Percentiles rank a stretch among this genome's conserved stretches.
phyloP scores from a whole-genome alignment of 139 green algal genomes.

The Micromonas commoda region DNA sequence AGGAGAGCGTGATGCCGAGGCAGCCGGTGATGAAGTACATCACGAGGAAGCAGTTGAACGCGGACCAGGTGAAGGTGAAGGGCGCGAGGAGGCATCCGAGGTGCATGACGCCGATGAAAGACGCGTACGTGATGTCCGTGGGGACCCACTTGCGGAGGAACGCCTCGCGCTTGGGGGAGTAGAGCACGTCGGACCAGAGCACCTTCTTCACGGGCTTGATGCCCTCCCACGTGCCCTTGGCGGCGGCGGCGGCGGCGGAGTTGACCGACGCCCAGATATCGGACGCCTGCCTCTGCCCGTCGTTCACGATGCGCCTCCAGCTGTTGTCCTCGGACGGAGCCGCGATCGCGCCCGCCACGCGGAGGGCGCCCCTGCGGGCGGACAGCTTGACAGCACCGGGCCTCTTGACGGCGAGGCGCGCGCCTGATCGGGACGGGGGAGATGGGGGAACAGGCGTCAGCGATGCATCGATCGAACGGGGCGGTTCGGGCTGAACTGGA shows the following conservation, averaged over 20 bases:
- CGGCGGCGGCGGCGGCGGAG: conserved; percentile 11
- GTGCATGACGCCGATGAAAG: conserved; percentile 40
- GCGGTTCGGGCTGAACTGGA: too few relatives aligned
- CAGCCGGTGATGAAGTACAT: conserved; percentile 72
- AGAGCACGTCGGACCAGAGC: conserved; percentile 19
- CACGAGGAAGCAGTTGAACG: conserved; percentile 36
- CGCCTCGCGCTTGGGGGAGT: conserved; percentile 30
- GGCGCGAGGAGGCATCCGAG: conserved; percentile 32
- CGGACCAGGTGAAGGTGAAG: conserved; percentile 42
- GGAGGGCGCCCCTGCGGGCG: too few relatives aligned
- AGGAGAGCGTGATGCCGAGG: conserved; percentile 93
- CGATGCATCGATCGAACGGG: too few relatives aligned
- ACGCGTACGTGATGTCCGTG: conserved; percentile 40
- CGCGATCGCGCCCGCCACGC: too few relatives aligned
- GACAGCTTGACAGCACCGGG: background rate
- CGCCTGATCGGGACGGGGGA: too few relatives aligned
- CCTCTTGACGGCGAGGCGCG: too few relatives aligned
- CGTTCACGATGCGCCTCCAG: background rate
- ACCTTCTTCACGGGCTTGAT: conserved; percentile 17
- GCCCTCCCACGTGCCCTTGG: conserved; percentile 22
- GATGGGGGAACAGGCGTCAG: too few relatives aligned
- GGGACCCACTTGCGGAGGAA: conserved; percentile 39
- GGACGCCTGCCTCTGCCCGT: conserved; percentile 1
- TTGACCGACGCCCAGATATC: conserved; percentile 16
- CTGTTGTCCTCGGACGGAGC: background rate